Evolutionary conservation across 108 stramenopile species (phyloP).

Genomic region (Mediolabrus comicus): DNA sequence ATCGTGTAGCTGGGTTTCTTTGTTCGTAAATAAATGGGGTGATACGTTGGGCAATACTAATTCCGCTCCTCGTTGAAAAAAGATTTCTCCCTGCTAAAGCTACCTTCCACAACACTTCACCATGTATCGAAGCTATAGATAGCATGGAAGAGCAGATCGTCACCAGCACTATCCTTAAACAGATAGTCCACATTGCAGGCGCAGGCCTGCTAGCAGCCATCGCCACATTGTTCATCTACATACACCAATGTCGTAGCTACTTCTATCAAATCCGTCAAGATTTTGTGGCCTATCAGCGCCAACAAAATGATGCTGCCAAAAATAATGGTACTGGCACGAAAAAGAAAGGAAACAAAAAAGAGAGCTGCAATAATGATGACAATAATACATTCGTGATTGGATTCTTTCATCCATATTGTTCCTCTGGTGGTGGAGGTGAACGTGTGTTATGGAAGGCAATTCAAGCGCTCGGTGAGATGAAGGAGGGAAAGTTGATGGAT

Average conservation of each 20-base stretch:
- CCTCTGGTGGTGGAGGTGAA: conserved; percentile 96
- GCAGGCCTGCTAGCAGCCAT: background rate
- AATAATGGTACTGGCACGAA: background rate
- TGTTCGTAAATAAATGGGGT: too few species aligned
- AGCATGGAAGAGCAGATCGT: background rate
- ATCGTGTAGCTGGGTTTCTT: background rate
- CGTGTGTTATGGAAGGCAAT: conserved; percentile 96
- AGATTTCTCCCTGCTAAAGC: too few species aligned
- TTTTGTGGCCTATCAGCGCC: conserved; percentile 2
- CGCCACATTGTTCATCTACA: background rate
- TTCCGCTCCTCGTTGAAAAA: too few species aligned
- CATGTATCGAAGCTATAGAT: background rate
- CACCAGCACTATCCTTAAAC: background rate
- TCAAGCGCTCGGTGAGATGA: conserved; percentile 61
- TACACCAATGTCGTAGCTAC: conserved; percentile 7
- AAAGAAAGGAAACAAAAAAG: background rate
- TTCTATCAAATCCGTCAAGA: conserved; percentile 4
- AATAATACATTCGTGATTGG: conserved; percentile 39
- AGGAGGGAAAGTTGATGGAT: conserved; percentile 28
- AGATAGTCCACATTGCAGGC: background rate
- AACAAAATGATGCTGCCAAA: background rate
- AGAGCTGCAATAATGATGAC: conserved; percentile 1
- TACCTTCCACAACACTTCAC: too few species aligned
- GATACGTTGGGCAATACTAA: background rate
- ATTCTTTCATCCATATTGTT: conserved; percentile 89